Evolutionary conservation across 371 early-diverging fungal genomes (phyloP), one percentile per base, ranked within the genome.

Genomic region (Chytridium lagenaria): DNA sequence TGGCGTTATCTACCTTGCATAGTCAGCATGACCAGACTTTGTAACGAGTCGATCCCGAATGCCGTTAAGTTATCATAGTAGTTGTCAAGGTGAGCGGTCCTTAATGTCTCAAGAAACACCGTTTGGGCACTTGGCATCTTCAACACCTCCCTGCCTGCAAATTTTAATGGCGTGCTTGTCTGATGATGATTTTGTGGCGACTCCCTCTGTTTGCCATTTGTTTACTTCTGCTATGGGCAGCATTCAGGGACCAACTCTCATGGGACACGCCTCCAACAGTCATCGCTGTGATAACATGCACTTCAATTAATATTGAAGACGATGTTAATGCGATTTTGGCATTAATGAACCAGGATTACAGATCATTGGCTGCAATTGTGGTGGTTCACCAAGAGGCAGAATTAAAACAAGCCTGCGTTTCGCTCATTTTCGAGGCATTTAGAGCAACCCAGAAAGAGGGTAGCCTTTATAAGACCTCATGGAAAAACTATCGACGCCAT

Each of bases 11-110:
- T 33, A 78, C 75, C 78, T 78, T 91, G 91, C 89, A 94, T 91
- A 34, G 92, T 91, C 67, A 94, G 85, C 88, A 90, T 77, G 63
- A 73, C 71, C 37, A 87, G 81, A 44, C 74, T 40, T 59, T 87
- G 86, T 34, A 87, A 67, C 16, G 75, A 72, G 59, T 80, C 75
- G 49, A 87, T 78, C 28, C 87, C 87, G 50, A 77, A 78, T 5
- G 76, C 70, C 50, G 75, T 79, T 33, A 87, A 79, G 80, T 78
- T 80, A 51, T 68, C 73, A 59, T 78, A 74, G 68, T 81, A 85
- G 23, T 68, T 75, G 44, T 83, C 78, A 31, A 82, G 71, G 26
- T 74, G 71, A 1, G 78, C 80, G 40, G 59, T 66, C 65, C 69
- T 37, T 63, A 82, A 67, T 23, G 82, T 85, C 68, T 85, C 84